Conservation (phyloP, 2,329 filamentous ascomycete species). For the Sporothrix brasiliensis region DNA sequence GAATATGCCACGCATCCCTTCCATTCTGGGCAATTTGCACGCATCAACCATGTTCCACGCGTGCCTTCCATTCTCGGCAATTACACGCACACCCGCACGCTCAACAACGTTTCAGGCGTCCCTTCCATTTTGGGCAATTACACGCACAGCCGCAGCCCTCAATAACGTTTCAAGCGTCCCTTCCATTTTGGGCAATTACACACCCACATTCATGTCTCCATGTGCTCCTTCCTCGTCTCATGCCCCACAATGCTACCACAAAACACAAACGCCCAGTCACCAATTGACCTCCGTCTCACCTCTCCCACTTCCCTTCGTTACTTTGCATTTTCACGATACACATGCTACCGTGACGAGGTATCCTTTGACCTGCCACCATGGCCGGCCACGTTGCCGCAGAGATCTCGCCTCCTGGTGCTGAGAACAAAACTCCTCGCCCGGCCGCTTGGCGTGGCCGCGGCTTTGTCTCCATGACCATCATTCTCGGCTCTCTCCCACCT, state of each 20-base stretch:
- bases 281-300: background rate
- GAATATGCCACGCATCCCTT: too few species aligned
- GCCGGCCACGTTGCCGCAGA: background rate
- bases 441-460: constrained; percentile 14
- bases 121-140: too few species aligned
- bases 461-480: constrained; percentile 28
- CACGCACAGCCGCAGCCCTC: too few species aligned
- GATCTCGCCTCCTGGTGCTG: constrained; percentile 24
- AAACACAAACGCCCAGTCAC: background rate
- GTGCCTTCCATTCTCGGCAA: too few species aligned
- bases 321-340: background rate
- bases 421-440: constrained; percentile 26
- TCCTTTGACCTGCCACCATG: background rate
- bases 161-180: too few species aligned
- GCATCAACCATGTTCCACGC: too few species aligned
- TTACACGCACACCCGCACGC: too few species aligned
- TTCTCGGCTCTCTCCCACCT: constrained; percentile 43
- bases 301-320: background rate
- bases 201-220: too few species aligned
- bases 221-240: background rate
- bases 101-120: too few species aligned
- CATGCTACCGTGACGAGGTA: background rate
- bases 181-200: too few species aligned
- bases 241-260: background rate
- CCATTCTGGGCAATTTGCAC: too few species aligned